Conservation (phyloP, 352 stramenopile species). For the Globisporangium rhizosaccharum region DNA sequence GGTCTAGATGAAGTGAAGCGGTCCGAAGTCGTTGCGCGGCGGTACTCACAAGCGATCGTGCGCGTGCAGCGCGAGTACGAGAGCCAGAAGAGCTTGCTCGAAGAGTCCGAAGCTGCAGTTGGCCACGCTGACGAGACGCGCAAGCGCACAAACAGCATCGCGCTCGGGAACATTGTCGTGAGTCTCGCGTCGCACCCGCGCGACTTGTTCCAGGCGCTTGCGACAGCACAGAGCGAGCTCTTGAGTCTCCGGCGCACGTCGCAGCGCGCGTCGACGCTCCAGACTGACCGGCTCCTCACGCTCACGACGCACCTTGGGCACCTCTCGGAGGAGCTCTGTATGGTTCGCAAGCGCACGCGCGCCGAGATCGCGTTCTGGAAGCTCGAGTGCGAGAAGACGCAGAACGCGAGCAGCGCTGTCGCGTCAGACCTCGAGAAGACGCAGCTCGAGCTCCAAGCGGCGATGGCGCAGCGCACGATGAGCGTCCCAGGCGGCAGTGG, state of each 20-base stretch:
- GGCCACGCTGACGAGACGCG: constrained; percentile 32
- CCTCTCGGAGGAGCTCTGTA: constrained; percentile 65
- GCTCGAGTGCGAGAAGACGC: constrained; percentile 58
- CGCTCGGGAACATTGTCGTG: constrained; percentile 41
- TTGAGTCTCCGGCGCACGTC: constrained; percentile 37
- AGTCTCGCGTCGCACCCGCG: constrained; percentile 51
- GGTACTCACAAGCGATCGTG: constrained; percentile 49
- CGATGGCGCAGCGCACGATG: constrained; percentile 3
- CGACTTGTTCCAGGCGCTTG: constrained; percentile 59
- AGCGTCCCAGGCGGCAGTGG: neutral
- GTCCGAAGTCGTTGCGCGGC: constrained; percentile 35
- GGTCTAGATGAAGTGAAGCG: constrained; percentile 33
- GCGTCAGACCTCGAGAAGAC: constrained; percentile 26
- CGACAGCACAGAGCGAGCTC: constrained; percentile 37
- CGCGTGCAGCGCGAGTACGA: constrained; percentile 50
- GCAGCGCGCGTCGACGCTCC: constrained; percentile 41
- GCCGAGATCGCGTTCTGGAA: constrained; percentile 63
- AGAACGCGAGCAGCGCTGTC: constrained; percentile 43
- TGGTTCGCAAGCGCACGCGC: constrained; percentile 51
- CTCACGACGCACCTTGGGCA: constrained; percentile 56
- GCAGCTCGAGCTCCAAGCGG: constrained; percentile 24
- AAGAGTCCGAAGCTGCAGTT: constrained; percentile 34
- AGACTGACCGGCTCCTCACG: constrained; percentile 58
- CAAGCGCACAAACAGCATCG: constrained; percentile 55
- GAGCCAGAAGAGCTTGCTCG: constrained; percentile 37